Evolutionary conservation across 1,284 basidiomycete species (phyloP), one percentile per base, ranked within the genome.

Genomic region (Malassezia equina): DNA sequence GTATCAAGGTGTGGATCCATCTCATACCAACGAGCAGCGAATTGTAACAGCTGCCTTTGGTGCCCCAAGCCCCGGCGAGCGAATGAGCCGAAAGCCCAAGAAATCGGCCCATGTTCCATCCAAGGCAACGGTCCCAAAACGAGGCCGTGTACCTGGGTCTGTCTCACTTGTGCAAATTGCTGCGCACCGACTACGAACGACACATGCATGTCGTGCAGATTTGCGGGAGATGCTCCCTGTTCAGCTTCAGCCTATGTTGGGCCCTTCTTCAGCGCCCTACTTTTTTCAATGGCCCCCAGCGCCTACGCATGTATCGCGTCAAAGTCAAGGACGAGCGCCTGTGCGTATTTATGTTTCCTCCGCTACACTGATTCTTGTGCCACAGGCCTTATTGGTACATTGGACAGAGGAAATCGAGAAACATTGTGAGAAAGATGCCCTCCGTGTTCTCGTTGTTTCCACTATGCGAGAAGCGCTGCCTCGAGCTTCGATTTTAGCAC

Each of bases 301-400:
- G 0, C 58, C 58, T 7, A 19, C 49, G 12, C 47, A 55, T 19
- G 17, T 54, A 11, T 58, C 58, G 0, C 49, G 60, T 4, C 41
- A 52, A 3, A 47, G 45, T 21, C 47, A 52, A 13, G 15, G 12
- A 9, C 58, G 60, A 12, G 21, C 32, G 19, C 54, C 60, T 3
- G 25, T 57, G 2, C 51, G 52, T 11, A 43, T 63, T 1, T 63
- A 53, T 29, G 34, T 63, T 15, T 47, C 53, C 4, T 27, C 42
- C 3, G 60, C 61, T 3, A 63, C 60, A 9, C 32, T 63, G 4
- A 56, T 62, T 13, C 25, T 63, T 6, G 60, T 62, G n/a, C 61
- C 61, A 4, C 36, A n/a, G 7, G 55, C 60, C 17, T 42, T 63
- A 13, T 13, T 62, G 0, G 28, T 31, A 3, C 61, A 63, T n/a